Percentiles rank a stretch among this genome's conserved stretches.
These are phyloP conservation scores for Trichoderma oligosporum DNA, from an alignment of 2,329 filamentous ascomycete species.

Conservation along the genomic window DNA sequence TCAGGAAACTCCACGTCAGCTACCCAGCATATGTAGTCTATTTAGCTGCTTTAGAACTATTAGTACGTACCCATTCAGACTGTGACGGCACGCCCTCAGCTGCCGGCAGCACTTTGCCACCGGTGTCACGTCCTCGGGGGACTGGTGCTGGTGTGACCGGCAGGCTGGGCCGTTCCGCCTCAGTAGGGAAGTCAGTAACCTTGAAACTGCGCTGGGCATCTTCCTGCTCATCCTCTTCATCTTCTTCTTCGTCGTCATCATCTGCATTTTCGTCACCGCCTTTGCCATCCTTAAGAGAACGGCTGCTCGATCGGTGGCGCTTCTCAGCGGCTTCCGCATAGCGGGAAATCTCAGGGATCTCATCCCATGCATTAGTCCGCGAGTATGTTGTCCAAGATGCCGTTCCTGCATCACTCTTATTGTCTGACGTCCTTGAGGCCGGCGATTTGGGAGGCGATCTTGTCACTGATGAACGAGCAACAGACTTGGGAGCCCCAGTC, in stretches of 20 bases:
- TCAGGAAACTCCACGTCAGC: slow-evolving; percentile 49
- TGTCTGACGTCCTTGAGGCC: slow-evolving; percentile 3
- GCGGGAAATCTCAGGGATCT: slow-evolving; percentile 77
- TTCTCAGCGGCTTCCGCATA: slow-evolving; percentile 78
- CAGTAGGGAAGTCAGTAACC: slow-evolving; percentile 83
- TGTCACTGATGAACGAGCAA: slow-evolving; percentile 25
- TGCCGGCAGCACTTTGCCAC: slow-evolving; percentile 60
- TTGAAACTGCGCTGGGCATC: slow-evolving; percentile 49
- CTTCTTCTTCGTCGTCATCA: too few species aligned
- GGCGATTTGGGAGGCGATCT: slow-evolving; percentile 29
- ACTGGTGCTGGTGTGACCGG: slow-evolving; percentile 87
- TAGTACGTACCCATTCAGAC: slow-evolving; percentile 88
- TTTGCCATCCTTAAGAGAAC: slow-evolving; percentile 5
- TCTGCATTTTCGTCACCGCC: background rate
- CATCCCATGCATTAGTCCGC: slow-evolving; percentile 90
- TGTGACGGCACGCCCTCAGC: slow-evolving; percentile 84
- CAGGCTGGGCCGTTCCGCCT: slow-evolving; percentile 76
- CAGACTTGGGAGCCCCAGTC: background rate
- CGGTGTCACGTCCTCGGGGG: slow-evolving; percentile 53
- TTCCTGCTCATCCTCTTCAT: slow-evolving; percentile 1
- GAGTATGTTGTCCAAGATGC: slow-evolving; percentile 68
- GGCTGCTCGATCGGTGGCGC: slow-evolving; percentile 43
- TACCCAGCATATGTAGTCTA: slow-evolving; percentile 53
- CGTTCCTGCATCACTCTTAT: slow-evolving; percentile 41
- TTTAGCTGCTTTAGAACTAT: slow-evolving; percentile 45